These are phyloP conservation scores for Apophysomyces elegans DNA, from an alignment of 371 early-diverging fungal genomes.

Conservation along the genomic window DNA sequence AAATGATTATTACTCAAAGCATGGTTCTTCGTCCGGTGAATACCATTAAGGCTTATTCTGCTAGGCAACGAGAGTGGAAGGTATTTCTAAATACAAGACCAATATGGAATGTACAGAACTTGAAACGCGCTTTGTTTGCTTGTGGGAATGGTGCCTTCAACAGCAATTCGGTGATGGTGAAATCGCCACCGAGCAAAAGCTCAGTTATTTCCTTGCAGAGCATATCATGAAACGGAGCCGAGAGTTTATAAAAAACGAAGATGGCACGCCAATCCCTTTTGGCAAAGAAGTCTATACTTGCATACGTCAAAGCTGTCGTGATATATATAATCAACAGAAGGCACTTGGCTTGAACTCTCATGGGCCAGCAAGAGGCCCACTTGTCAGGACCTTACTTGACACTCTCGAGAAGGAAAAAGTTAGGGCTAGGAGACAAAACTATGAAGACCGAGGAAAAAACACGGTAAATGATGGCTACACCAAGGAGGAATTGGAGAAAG, in stretches of 20 bases:
- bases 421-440: background rate
- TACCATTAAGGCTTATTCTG: too few relatives aligned
- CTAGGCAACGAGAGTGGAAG: too few relatives aligned
- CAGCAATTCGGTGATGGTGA: background rate
- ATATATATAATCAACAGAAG: background rate
- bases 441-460: constrained; percentile 11
- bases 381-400: constrained; percentile 8
- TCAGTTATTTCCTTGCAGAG: constrained; percentile 4
- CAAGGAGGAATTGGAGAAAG: constrained; percentile 11
- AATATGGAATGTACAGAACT: too few relatives aligned
- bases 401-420: background rate
- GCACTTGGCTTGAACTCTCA: background rate
- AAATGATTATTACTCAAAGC: too few relatives aligned
- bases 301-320: constrained; percentile 5
- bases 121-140: too few relatives aligned
- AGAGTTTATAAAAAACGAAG: background rate
- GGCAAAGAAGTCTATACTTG: background rate
- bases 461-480: constrained; percentile 14
- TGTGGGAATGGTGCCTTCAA: background rate
- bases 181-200: constrained; percentile 1
- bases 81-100: too few relatives aligned
- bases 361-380: background rate
- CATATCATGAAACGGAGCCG: background rate
- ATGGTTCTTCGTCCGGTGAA: too few relatives aligned
- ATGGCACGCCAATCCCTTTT: constrained; percentile 10